These are phyloP conservation scores for Suillus decipiens DNA, from an alignment of 768 basidiomycete species.

Conservation along the genomic window DNA sequence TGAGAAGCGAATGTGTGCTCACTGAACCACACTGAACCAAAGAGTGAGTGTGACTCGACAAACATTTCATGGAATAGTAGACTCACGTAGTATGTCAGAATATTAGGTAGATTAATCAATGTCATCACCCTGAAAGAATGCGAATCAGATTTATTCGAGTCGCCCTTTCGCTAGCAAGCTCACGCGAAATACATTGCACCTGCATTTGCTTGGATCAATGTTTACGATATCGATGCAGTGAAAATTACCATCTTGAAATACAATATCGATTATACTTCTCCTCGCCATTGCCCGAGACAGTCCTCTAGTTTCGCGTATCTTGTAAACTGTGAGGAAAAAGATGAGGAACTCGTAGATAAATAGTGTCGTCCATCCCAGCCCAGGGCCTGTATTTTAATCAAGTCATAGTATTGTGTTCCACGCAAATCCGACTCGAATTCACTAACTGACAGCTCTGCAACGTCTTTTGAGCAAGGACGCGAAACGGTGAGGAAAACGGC, in stretches of 20 bases:
- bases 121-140: conserved; percentile 47
- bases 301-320: conserved; percentile 40
- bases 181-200: conserved; percentile 60
- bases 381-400: conserved; percentile 22
- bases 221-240: background rate
- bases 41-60: background rate
- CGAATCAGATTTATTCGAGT: background rate
- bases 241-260: conserved; percentile 51
- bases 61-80: background rate
- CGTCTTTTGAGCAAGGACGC: background rate
- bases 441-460: conserved; percentile 1
- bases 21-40: background rate
- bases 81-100: conserved; percentile 41
- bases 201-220: conserved; percentile 18
- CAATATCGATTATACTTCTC: conserved; percentile 42
- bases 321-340: conserved; percentile 47
- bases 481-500: background rate
- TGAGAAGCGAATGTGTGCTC: background rate
- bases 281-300: conserved; percentile 24
- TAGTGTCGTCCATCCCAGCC: conserved; percentile 52
- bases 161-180: conserved; percentile 18
- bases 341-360: conserved; percentile 51
- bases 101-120: conserved; percentile 49
- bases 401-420: background rate
- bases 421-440: background rate